Conservation (phyloP, 108 stramenopile genomes). For the Mayamaea pseudoterrestris region DNA sequence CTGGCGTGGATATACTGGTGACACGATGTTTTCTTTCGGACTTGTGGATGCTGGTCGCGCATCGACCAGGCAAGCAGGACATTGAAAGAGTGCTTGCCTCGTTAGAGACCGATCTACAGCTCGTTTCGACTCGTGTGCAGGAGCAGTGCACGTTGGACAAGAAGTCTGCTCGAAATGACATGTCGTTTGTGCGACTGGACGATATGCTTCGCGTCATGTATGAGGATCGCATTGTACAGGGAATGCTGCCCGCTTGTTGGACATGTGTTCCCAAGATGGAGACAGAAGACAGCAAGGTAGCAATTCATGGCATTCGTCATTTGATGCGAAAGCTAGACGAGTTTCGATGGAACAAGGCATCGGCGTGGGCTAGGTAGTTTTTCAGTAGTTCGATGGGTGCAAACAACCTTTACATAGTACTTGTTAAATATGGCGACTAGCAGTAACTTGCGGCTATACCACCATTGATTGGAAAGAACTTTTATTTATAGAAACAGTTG, state of each 20-base stretch:
- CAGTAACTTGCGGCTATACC: no score
- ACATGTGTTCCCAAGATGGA: conserved; percentile 1
- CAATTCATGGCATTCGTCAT: no score
- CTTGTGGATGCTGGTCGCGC: conserved; percentile 17
- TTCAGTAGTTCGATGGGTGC: no score
- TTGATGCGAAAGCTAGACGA: no score
- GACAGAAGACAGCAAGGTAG: not conserved
- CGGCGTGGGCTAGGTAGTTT: no score
- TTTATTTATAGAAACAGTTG: no score
- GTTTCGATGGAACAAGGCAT: no score
- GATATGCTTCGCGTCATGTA: conserved; percentile 17
- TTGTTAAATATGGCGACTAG: no score
- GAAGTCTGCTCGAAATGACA: not conserved
- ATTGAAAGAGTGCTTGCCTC: conserved; percentile 8
- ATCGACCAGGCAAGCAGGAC: conserved; percentile 4
- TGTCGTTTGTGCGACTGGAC: conserved; percentile 7
- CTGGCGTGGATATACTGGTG: conserved; percentile 21
- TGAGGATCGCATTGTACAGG: conserved; percentile 24
- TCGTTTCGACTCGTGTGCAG: conserved; percentile 9
- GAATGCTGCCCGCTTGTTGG: conserved; percentile 7
- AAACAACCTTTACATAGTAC: no score
- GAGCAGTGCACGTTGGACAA: conserved; percentile 2
- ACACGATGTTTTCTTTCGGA: conserved; percentile 30
- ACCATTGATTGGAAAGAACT: no score
- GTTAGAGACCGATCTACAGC: conserved; percentile 17